Evolutionary conservation across 2,329 filamentous ascomycete species (phyloP).

Genomic region (Talaromyces atroroseus): DNA sequence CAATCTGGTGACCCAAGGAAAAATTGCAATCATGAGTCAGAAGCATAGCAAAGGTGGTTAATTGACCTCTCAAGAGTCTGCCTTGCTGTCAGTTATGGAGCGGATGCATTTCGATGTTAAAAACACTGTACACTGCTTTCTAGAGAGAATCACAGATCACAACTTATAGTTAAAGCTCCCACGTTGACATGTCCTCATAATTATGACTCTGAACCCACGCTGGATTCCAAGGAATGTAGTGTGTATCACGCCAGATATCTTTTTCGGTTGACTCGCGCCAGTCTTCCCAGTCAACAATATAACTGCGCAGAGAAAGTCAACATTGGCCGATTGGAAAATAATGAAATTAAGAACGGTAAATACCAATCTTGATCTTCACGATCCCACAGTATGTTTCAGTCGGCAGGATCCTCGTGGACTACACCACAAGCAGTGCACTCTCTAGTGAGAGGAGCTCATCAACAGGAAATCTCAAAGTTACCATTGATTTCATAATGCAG

Average conservation of each 20-base stretch:
- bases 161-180: background rate
- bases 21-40: too few relatives aligned
- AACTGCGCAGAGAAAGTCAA: background rate
- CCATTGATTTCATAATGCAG: too few relatives aligned
- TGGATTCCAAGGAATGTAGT: background rate
- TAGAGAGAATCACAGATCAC: too few relatives aligned
- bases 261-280: background rate
- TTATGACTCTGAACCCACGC: background rate
- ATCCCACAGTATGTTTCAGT: background rate
- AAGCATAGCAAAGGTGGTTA: too few relatives aligned
- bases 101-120: too few relatives aligned
- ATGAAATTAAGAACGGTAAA: background rate
- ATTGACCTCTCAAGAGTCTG: too few relatives aligned
- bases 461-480: background rate
- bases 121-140: too few relatives aligned
- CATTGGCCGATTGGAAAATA: background rate
- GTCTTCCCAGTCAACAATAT: background rate
- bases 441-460: background rate
- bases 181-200: background rate
- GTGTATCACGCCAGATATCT: background rate
- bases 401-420: background rate
- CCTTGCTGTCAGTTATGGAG: too few relatives aligned
- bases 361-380: background rate
- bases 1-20: too few relatives aligned
- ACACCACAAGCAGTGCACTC: background rate